Evolutionary conservation across 2,329 filamentous ascomycete species (phyloP).

Genomic region (Fusarium pininemorale): DNA sequence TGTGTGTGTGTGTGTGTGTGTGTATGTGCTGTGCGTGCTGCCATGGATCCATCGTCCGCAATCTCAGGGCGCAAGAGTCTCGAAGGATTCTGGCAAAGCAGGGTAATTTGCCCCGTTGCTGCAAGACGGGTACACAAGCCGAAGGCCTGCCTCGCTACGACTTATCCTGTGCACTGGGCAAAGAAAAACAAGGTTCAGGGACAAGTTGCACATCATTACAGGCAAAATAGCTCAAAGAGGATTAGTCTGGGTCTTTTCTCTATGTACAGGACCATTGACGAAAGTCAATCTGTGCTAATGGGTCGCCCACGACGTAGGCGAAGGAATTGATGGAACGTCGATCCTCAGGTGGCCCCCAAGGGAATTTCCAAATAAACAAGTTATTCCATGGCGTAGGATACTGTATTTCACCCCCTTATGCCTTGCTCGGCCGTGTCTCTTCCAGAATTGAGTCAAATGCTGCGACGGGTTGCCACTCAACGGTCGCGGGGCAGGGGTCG

Average conservation of each 20-base stretch:
- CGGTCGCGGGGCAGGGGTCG: slow-evolving; percentile 28
- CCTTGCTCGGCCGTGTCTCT: neutral
- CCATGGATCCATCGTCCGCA: neutral
- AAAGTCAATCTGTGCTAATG: neutral
- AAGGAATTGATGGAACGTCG: slow-evolving; percentile 6
- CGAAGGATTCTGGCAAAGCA: slow-evolving; percentile 27
- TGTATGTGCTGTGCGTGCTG: neutral
- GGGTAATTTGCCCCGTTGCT: slow-evolving; percentile 29
- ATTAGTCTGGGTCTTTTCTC: neutral
- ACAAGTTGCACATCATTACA: slow-evolving; percentile 12
- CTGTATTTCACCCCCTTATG: neutral
- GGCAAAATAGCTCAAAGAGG: slow-evolving; percentile 18
- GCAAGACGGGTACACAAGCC: slow-evolving; percentile 22
- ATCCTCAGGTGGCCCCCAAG: slow-evolving; percentile 25
- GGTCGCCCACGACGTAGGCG: neutral
- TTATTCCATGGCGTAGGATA: neutral
- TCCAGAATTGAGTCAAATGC: slow-evolving; percentile 13
- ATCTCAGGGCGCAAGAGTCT: slow-evolving; percentile 16
- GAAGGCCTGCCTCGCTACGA: slow-evolving; percentile 10
- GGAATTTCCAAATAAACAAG: neutral
- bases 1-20: neutral
- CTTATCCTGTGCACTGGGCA: slow-evolving; percentile 5
- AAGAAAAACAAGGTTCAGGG: slow-evolving; percentile 5
- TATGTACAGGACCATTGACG: neutral
- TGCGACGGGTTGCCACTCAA: slow-evolving; percentile 34